These are phyloP conservation scores for Rosa hybrid DNA, from an alignment of 331 rosid species.

Conservation along the genomic window DNA sequence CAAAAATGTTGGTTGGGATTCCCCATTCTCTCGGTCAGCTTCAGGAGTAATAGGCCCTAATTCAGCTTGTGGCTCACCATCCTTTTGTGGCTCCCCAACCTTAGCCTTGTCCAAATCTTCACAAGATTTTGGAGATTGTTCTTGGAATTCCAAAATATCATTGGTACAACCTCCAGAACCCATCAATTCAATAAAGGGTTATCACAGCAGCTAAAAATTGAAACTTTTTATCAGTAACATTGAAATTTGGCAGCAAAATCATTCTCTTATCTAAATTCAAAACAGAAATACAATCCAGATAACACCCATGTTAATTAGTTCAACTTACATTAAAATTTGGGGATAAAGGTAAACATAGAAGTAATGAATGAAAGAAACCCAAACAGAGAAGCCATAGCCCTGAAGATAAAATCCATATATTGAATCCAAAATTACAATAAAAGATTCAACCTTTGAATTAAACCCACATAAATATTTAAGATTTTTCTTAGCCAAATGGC, in stretches of 20 bases:
- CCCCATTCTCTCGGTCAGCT: conserved; percentile 55
- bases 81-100: conserved; percentile 15
- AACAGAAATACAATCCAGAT: neutral
- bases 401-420: neutral
- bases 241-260: neutral
- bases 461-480: neutral
- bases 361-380: neutral
- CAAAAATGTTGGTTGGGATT: conserved; percentile 48
- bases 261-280: neutral
- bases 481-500: neutral
- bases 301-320: conserved; percentile 5
- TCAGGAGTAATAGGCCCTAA: conserved; percentile 67
- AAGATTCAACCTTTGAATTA: neutral
- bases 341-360: neutral
- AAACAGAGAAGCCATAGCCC: neutral
- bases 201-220: conserved; percentile 15
- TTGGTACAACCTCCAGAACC: conserved; percentile 42
- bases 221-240: neutral
- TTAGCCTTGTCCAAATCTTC: conserved; percentile 21
- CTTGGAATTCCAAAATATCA: conserved; percentile 10
- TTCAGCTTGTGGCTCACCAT: conserved; percentile 16
- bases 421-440: neutral
- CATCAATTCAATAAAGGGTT: conserved; percentile 32
- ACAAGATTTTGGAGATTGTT: neutral
- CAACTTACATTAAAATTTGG: neutral